Percentiles rank a stretch among this genome's conserved stretches.
Evolutionary conservation across 345 rosid genomes (phyloP).

Genomic region (Eucalyptus cladocalyx): DNA sequence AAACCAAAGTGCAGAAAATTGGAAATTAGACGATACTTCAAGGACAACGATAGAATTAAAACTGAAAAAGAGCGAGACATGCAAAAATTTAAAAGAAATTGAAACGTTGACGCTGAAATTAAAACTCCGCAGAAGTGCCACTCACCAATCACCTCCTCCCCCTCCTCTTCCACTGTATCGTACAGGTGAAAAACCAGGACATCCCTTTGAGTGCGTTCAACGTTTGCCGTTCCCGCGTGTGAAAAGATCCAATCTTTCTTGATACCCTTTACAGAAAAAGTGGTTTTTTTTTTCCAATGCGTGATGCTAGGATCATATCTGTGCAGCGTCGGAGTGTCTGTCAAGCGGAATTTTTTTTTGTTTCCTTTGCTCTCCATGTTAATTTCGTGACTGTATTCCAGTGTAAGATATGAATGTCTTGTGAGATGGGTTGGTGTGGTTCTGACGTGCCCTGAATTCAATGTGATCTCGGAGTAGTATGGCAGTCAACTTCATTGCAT

Average conservation of each 20-base stretch:
- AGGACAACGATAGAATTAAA: too few relatives aligned
- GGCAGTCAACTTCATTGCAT: neutral
- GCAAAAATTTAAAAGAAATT: too few relatives aligned
- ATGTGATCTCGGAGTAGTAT: neutral
- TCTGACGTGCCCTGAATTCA: neutral
- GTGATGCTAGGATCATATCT: neutral
- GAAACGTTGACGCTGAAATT: too few relatives aligned
- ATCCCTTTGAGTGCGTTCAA: neutral
- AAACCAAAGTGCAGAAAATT: too few relatives aligned
- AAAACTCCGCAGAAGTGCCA: constrained; percentile 2
- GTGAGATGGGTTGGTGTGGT: neutral
- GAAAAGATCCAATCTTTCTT: neutral
- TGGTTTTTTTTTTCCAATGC: neutral
- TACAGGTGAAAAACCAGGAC: neutral
- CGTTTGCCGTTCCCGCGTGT: neutral
- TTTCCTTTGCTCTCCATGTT: neutral
- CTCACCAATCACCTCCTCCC: neutral
- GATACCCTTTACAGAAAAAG: neutral
- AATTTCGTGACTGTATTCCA: neutral
- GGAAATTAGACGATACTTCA: too few relatives aligned
- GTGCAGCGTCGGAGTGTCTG: neutral
- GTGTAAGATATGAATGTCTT: neutral
- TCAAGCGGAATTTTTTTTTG: neutral
- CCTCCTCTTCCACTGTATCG: neutral
- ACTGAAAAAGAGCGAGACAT: too few relatives aligned